Conservation (phyloP, 2,329 filamentous ascomycete genomes). For the Scedosporium boydii region DNA sequence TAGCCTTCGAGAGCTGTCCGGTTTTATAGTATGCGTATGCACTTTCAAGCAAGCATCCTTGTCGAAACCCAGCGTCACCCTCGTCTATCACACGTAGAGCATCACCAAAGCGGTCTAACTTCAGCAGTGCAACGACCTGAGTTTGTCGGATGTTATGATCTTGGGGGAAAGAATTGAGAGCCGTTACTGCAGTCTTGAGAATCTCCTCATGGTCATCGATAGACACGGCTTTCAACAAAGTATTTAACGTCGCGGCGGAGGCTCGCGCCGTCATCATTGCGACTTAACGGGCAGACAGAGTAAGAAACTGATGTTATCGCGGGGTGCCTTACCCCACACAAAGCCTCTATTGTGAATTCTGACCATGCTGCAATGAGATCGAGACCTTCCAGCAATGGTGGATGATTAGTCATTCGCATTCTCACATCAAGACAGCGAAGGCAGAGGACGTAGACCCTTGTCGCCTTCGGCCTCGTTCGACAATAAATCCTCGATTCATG, state of each 20-base stretch:
- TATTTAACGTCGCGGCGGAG: slow-evolving; percentile 38
- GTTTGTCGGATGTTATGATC: slow-evolving; percentile 56
- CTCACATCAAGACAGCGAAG: too few relatives aligned
- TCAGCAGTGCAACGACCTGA: slow-evolving; percentile 65
- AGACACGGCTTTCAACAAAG: slow-evolving; percentile 42
- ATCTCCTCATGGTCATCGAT: slow-evolving; percentile 67
- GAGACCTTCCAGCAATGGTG: too few relatives aligned
- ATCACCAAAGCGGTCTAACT: slow-evolving; percentile 75
- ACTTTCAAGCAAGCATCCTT: slow-evolving; percentile 56
- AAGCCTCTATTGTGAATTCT: background rate
- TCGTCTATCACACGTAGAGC: slow-evolving; percentile 60
- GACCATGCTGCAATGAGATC: background rate
- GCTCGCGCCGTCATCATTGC: slow-evolving; percentile 8
- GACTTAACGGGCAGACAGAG: background rate
- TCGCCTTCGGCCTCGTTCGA: too few relatives aligned
- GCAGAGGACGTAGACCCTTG: too few relatives aligned
- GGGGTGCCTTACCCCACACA: background rate
- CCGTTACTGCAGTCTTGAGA: slow-evolving; percentile 53
- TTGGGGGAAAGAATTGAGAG: slow-evolving; percentile 50
- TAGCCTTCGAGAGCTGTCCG: slow-evolving; percentile 58
- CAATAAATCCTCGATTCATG: too few relatives aligned
- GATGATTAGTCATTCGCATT: too few relatives aligned
- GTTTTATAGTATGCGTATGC: slow-evolving; percentile 80
- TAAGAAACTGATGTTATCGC: background rate
- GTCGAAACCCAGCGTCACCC: slow-evolving; percentile 50